Evolutionary conservation across 305 asterid species (phyloP), one percentile per base, ranked within the genome.

Genomic region (Fraxinus greggii): DNA sequence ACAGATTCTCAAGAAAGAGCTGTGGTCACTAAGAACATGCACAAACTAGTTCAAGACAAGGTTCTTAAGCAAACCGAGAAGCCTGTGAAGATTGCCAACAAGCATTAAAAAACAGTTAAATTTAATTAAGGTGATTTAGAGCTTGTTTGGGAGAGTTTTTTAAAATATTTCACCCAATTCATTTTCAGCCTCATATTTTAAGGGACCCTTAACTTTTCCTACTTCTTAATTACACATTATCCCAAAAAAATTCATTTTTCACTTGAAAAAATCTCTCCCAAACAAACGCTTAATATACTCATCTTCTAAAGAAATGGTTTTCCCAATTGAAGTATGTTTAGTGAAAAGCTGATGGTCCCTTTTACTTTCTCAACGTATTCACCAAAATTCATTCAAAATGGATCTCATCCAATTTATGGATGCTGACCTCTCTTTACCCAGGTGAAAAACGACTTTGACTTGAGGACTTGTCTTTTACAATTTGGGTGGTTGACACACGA

Each of bases 61-160:
- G 51, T 81, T 33, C 61, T 80, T 40, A 26, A 15, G 13, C 75
- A 6, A 23, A 85, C 19, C 2, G 33, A 54, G 29, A 45, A 29
- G 29, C 69, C 35, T 10, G n/a, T 54, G 80, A 63, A 23, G 9
- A 59, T 26, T 38, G 75, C 81, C 24, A 59, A 81, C 72, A 81
- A 61, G 51, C 70, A 45, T 28, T 29, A 2, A 67, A 13, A 4
- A 69, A 12, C 12, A 51, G 32, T 23, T 67, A 24, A 28, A 67
- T 28, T 1, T 69, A 15, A 69, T 69, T 13, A 65, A 65, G 73
- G 73, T 28, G n/a, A 24, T 65, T 26, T 28, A 65, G 61, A 51
- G 21, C 8, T n/a, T 17, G 61, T 51, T 17, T 51, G 61, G 21
- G 61, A 51, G 61, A 51, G 61, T 51, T 51, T 51, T 51, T 51